Conservation (phyloP, 2,329 filamentous ascomycete species). For the Scytalidium lignicola region DNA sequence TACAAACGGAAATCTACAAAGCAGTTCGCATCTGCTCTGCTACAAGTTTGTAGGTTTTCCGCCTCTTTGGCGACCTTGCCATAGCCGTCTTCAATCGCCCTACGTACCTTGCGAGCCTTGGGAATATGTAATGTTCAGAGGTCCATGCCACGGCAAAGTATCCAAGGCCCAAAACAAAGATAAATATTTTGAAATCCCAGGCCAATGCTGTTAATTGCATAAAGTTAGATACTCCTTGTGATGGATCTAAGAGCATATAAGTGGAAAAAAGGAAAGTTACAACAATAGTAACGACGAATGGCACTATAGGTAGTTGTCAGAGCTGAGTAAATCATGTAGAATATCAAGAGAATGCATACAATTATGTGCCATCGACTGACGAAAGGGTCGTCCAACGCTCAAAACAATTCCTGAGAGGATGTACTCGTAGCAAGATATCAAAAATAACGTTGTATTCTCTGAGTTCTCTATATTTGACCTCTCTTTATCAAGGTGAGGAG, state of each 20-base stretch:
- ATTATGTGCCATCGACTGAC: conserved; percentile 74
- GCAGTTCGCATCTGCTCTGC: conserved; percentile 54
- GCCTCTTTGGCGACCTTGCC: conserved; percentile 61
- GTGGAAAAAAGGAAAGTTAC: conserved; percentile 60
- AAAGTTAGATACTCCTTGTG: conserved; percentile 59
- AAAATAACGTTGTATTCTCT: conserved; percentile 86
- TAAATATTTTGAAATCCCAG: conserved; percentile 63
- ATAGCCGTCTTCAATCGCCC: conserved; percentile 56
- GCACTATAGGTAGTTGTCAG: conserved; percentile 47
- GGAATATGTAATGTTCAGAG: conserved; percentile 68
- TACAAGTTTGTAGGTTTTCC: conserved; percentile 85
- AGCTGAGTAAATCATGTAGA: conserved; percentile 4
- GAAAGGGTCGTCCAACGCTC: conserved; percentile 86
- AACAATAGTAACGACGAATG: conserved; percentile 75
- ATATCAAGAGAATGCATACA: conserved; percentile 45
- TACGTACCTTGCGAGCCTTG: conserved; percentile 60
- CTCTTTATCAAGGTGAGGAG: conserved; percentile 70
- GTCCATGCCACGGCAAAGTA: conserved; percentile 67
- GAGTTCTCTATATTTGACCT: conserved; percentile 87
- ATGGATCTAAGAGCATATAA: conserved; percentile 78
- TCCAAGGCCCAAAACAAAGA: conserved; percentile 63
- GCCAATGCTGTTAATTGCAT: conserved; percentile 87
- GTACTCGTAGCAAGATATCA: conserved; percentile 91
- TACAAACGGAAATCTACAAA: conserved; percentile 2
- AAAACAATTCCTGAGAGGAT: conserved; percentile 85